These are phyloP conservation scores for Smallanthus sonchifolius DNA, from an alignment of 129 eudicot genomes.

Conservation along the genomic window DNA sequence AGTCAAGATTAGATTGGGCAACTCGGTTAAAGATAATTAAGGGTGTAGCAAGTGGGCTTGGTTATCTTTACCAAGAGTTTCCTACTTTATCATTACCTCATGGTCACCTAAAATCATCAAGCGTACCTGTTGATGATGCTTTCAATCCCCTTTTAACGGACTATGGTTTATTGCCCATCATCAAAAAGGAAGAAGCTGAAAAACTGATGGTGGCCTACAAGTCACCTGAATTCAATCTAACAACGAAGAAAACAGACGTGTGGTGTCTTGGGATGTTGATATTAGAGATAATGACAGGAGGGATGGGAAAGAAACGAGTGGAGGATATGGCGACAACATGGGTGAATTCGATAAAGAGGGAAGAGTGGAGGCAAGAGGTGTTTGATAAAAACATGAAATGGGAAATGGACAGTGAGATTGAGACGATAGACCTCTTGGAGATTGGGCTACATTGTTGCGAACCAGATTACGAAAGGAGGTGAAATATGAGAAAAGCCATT, in stretches of 20 bases:
- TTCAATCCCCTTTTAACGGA: conserved; percentile 46
- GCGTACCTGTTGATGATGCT: conserved; percentile 38
- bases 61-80: conserved; percentile 51
- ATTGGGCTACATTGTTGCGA: conserved; percentile 65
- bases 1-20: conserved; percentile 53
- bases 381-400: conserved; percentile 54
- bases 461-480: conserved; percentile 36
- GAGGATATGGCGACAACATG: conserved; percentile 45
- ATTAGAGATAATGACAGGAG: conserved; percentile 53
- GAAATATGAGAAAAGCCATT: conserved; percentile 40
- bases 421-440: conserved; percentile 46
- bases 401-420: conserved; percentile 36
- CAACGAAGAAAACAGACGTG: conserved; percentile 49
- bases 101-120: conserved; percentile 75
- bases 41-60: conserved; percentile 63
- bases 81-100: conserved; percentile 54
- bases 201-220: conserved; percentile 58
- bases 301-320: conserved; percentile 35
- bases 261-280: conserved; percentile 72
- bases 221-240: conserved; percentile 52
- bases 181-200: conserved; percentile 50
- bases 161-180: conserved; percentile 45
- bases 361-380: conserved; percentile 53
- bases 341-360: conserved; percentile 50
- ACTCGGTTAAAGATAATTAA: conserved; percentile 53